Evolutionary conservation across 148 eudicot species (phyloP).

Genomic region (Tetragonia tetragonoides): DNA sequence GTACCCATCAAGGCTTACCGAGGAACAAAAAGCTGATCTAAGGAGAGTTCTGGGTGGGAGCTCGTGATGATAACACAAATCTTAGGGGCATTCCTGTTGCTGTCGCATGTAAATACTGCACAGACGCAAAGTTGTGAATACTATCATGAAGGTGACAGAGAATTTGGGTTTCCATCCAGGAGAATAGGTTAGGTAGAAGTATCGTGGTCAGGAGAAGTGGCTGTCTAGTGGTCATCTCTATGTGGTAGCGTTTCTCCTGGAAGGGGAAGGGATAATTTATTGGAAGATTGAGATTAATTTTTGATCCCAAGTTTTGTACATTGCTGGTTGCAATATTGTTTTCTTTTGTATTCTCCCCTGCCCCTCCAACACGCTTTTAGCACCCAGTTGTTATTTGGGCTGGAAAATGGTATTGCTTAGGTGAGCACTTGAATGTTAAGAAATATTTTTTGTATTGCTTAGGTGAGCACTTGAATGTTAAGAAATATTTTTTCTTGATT

Average conservation of each 20-base stretch:
- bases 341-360: background rate
- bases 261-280: slow-evolving; percentile 12
- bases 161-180: slow-evolving; percentile 18
- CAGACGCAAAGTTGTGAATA: slow-evolving; percentile 34
- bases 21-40: slow-evolving; percentile 65
- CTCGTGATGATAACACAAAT: slow-evolving; percentile 8
- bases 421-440: background rate
- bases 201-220: slow-evolving; percentile 3
- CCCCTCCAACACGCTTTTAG: background rate
- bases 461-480: background rate
- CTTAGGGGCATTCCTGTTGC: background rate
- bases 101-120: slow-evolving; percentile 24
- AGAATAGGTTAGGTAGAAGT: slow-evolving; percentile 22
- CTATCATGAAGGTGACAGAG: slow-evolving; percentile 29
- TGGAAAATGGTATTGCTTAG: background rate
- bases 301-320: slow-evolving; percentile 27
- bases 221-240: background rate
- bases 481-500: slow-evolving; percentile 2
- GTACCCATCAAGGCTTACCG: slow-evolving; percentile 63
- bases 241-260: slow-evolving; percentile 26
- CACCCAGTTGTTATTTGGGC: background rate
- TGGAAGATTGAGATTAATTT: slow-evolving; percentile 10
- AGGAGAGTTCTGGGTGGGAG: slow-evolving; percentile 61
- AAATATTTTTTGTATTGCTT: slow-evolving; percentile 5
- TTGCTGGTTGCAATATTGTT: slow-evolving; percentile 13